These are phyloP conservation scores for Alloteropsis angusta DNA, from an alignment of 202 grass and related monocot species.

Conservation along the genomic window DNA sequence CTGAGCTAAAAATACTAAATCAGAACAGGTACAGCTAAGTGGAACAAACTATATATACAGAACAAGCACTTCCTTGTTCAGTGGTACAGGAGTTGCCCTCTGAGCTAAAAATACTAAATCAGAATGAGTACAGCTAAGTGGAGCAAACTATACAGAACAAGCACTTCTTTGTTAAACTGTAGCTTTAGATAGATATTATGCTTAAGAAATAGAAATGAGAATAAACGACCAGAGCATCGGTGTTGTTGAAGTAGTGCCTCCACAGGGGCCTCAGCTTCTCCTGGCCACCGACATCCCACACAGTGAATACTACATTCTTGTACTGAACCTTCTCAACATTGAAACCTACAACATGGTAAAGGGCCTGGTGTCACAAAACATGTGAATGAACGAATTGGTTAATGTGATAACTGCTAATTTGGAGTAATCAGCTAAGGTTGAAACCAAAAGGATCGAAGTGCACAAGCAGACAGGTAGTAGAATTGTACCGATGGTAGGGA, in stretches of 20 bases:
- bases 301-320: slow-evolving; percentile 99
- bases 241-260: slow-evolving; percentile 99
- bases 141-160: too few relatives aligned
- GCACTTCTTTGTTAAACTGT: too few relatives aligned
- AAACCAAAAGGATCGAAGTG: slow-evolving; percentile 2
- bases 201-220: slow-evolving; percentile 5
- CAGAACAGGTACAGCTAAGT: too few relatives aligned
- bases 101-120: too few relatives aligned
- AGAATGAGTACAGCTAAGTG: too few relatives aligned
- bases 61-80: too few relatives aligned
- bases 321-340: slow-evolving; percentile 99
- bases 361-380: background rate
- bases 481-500: slow-evolving; percentile 83
- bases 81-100: too few relatives aligned
- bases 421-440: background rate
- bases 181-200: background rate
- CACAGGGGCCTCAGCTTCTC: slow-evolving; percentile 96
- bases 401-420: background rate
- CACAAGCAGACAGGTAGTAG: background rate
- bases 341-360: slow-evolving; percentile 47
- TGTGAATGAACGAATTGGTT: background rate
- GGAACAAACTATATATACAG: too few relatives aligned
- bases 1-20: too few relatives aligned
- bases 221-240: slow-evolving; percentile 75
- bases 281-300: slow-evolving; percentile 98